A percentile compares a stretch with the other conserved stretches of the same genome.
Conservation (phyloP, 257 asterid species). For the Ligustrum vulgare region DNA sequence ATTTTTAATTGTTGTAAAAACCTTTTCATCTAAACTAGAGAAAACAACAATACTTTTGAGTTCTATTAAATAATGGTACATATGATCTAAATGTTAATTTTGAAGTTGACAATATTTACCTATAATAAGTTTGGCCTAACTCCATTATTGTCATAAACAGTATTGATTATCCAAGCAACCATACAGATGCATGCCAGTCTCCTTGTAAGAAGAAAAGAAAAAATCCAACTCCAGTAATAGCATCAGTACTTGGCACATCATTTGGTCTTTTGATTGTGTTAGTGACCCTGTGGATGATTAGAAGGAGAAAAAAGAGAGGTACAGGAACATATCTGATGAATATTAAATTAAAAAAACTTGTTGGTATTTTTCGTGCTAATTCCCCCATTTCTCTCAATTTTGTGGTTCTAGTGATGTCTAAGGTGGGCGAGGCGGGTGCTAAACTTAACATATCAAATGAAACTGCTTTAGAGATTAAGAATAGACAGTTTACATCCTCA, state of each 20-base stretch:
- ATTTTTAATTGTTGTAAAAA: background rate
- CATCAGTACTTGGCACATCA: background rate
- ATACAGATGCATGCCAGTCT: background rate
- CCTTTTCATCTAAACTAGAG: background rate
- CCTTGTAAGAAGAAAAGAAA: background rate
- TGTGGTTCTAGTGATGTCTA: background rate
- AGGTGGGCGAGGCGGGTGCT: background rate
- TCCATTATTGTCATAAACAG: background rate
- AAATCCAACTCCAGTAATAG: background rate
- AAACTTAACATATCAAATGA: background rate
- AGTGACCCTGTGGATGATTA: background rate
- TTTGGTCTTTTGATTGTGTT: background rate
- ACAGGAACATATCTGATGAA: background rate
- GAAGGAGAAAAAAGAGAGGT: background rate
- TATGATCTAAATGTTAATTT: background rate
- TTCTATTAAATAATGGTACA: background rate
- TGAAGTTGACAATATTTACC: no score
- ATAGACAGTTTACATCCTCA: constrained; percentile 22
- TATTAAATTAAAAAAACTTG: background rate
- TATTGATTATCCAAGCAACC: background rate
- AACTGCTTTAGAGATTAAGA: constrained; percentile 3
- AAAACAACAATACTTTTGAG: background rate
- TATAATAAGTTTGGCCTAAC: no score
- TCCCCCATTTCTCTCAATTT: background rate
- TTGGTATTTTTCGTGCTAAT: background rate